Evolutionary conservation across 2,329 filamentous ascomycete species (phyloP).

Genomic region (Colletotrichum tamarilloi): DNA sequence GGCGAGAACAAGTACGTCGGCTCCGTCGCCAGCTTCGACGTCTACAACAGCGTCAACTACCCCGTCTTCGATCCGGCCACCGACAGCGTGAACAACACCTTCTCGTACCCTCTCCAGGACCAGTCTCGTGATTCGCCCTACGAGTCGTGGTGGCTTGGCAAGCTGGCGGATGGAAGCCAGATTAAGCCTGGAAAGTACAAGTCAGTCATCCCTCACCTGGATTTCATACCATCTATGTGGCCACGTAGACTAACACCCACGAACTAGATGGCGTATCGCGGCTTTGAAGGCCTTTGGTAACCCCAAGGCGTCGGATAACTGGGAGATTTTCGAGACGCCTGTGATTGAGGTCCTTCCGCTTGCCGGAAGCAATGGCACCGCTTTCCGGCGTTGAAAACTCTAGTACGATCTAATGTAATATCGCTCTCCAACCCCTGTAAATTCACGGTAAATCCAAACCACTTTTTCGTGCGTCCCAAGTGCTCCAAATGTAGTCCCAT

Average conservation of each 20-base stretch:
- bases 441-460: background rate
- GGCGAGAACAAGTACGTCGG: conserved; percentile 54
- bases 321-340: conserved; percentile 51
- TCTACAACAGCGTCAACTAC: conserved; percentile 28
- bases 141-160: conserved; percentile 55
- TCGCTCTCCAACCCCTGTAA: background rate
- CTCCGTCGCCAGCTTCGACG: conserved; percentile 48
- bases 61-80: conserved; percentile 45
- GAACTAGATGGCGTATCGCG: conserved; percentile 50
- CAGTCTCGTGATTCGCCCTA: conserved; percentile 46
- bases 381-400: background rate
- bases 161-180: conserved; percentile 53
- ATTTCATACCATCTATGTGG: too few relatives aligned
- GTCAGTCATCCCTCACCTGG: conserved; percentile 38
- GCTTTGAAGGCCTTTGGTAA: conserved; percentile 54
- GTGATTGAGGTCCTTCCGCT: conserved; percentile 45
- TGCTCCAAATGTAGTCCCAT: background rate
- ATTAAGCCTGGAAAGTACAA: conserved; percentile 54
- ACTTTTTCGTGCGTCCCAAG: background rate
- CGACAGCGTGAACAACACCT: conserved; percentile 50
- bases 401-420: background rate
- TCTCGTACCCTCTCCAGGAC: conserved; percentile 50
- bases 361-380: background rate
- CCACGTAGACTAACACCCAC: background rate
- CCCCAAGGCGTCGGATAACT: conserved; percentile 52